Evolutionary conservation across 2,329 filamentous ascomycete genomes (phyloP), one percentile per base, ranked within the genome.

Genomic region (Sporothrix pallida): DNA sequence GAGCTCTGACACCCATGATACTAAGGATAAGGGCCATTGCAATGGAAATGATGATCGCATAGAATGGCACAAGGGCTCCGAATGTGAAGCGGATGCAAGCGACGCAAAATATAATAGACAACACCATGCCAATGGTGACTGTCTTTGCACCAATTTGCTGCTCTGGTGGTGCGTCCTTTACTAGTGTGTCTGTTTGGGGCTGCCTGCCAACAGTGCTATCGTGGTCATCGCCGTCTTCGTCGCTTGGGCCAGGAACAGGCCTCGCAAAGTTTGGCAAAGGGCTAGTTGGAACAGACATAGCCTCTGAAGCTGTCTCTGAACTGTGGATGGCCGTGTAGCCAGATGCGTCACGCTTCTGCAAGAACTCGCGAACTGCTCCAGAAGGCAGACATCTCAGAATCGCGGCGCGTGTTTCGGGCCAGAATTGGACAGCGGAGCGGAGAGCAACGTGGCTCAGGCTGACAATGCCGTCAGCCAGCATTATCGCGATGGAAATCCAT

Each of bases 401-500:
- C 3, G 73, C 62, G 3, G 52, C 7, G 17, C 42, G 44, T 3
- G 46, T 56, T 26, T 76, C 46, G 10, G 76, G 75, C 70, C 73
- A 74, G 56, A 69, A 72, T 56, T 74, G 74, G 3, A 76, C 10
- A 23, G 67, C 62, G 0, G 80, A 79, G 3, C 89, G 88, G 2
- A 92, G 76, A 0, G 92, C 85, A 56, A 98, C 87, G 85, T 95
- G 94, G 1, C 92, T 90, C 10, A 99, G 88, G 78, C 93, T 98
- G 75, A 98, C 88, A 3, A 99, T 87, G 0, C 95, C 94, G 82
- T 99, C 96, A 26, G 93, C 93, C 37, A 99, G 87, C 96, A 99
- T 99, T 77, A 99, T 98, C 3, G 96, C 93, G 44, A 99, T 84
- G 48, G 94, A 97, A 2, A 97, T 87, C 96, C 96, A 99, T 0